Percentiles rank a stretch among this genome's conserved stretches.
These are phyloP conservation scores for Didymella pomorum DNA, from an alignment of 2,329 filamentous ascomycete genomes.

Conservation along the genomic window DNA sequence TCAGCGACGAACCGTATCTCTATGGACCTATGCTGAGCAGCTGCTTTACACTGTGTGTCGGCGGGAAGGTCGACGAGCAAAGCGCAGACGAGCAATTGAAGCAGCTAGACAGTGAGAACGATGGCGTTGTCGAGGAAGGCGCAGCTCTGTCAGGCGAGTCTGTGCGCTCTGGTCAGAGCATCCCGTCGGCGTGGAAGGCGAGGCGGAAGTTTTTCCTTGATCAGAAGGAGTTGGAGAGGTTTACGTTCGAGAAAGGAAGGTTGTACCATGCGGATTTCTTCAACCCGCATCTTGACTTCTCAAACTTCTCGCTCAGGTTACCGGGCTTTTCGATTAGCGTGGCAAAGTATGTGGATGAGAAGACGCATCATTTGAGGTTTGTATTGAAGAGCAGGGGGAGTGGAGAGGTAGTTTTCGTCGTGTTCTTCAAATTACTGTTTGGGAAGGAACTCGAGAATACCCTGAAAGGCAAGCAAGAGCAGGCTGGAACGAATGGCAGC, in stretches of 20 bases:
- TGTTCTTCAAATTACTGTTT: constrained; percentile 57
- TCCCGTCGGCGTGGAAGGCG: constrained; percentile 54
- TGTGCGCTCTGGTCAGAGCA: constrained; percentile 38
- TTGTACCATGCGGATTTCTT: constrained; percentile 58
- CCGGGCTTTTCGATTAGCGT: constrained; percentile 57
- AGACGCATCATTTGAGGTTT: constrained; percentile 57
- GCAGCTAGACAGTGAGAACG: constrained; percentile 28
- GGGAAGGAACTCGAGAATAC: constrained; percentile 52
- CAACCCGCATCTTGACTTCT: constrained; percentile 59
- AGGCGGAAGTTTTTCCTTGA: constrained; percentile 56
- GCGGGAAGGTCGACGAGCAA: constrained; percentile 31
- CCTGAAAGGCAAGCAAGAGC: constrained; percentile 27
- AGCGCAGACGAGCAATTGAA: constrained; percentile 36
- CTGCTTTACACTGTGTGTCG: constrained; percentile 46
- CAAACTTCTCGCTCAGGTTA: constrained; percentile 55
- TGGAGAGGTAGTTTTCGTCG: constrained; percentile 54
- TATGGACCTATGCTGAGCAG: constrained; percentile 49
- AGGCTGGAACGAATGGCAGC: not conserved
- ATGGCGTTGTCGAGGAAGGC: constrained; percentile 52
- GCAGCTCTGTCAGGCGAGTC: constrained; percentile 35
- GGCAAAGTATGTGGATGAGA: constrained; percentile 57
- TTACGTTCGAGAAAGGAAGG: constrained; percentile 55
- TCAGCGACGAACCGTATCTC: constrained; percentile 48
- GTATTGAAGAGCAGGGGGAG: constrained; percentile 55
- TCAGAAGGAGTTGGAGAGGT: constrained; percentile 43